A percentile compares a stretch with the other conserved stretches of the same genome.
Evolutionary conservation across 2,329 filamentous ascomycete species (phyloP).

Genomic region (Scleromitrula shiraiana): DNA sequence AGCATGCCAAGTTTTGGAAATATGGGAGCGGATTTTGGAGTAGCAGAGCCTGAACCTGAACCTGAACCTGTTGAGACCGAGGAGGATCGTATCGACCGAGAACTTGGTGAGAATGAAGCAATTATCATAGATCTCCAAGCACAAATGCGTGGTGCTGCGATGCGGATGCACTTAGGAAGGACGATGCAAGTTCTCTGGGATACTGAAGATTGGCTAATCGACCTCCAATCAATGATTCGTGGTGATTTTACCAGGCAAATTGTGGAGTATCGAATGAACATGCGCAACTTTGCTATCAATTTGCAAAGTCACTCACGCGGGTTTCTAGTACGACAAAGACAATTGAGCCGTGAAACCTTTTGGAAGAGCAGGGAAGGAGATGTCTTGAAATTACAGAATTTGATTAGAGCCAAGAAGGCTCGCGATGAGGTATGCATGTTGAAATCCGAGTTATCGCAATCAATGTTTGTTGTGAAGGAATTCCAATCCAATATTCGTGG

Average conservation of each 20-base stretch:
- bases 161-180: conserved; percentile 68
- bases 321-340: conserved; percentile 59
- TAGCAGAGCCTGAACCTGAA: conserved; percentile 64
- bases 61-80: conserved; percentile 75
- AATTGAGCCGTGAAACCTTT: conserved; percentile 54
- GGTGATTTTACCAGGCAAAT: conserved; percentile 84
- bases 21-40: conserved; percentile 92
- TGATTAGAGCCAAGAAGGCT: conserved; percentile 62
- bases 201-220: conserved; percentile 65
- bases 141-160: conserved; percentile 72
- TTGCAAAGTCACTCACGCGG: conserved; percentile 76
- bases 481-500: conserved; percentile 62
- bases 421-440: conserved; percentile 49
- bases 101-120: conserved; percentile 68
- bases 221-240: conserved; percentile 79
- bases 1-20: conserved; percentile 97
- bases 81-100: conserved; percentile 77
- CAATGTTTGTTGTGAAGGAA: conserved; percentile 54
- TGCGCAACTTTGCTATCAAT: conserved; percentile 70
- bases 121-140: conserved; percentile 74
- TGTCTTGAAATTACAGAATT: conserved; percentile 72
- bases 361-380: conserved; percentile 65
- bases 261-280: conserved; percentile 70
- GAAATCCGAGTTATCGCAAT: conserved; percentile 52
- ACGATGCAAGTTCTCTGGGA: conserved; percentile 90